Evolutionary conservation across 2,329 filamentous ascomycete genomes (phyloP), one percentile per base, ranked within the genome.

Genomic region (Albophoma yamanashiensis): DNA sequence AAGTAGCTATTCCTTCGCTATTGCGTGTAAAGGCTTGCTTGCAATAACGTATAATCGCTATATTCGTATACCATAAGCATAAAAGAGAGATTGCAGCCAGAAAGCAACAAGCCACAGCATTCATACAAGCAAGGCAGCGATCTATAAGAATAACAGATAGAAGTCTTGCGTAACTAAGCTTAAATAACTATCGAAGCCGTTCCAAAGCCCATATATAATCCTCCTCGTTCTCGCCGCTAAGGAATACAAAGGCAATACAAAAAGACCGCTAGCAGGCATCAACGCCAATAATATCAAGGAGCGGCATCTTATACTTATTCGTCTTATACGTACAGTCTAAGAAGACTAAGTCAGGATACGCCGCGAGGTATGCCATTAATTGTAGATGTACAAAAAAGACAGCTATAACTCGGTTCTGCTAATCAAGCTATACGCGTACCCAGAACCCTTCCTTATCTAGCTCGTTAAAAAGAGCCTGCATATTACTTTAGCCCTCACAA

Each of bases 291-390:
- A 68, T 67, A 59, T 67, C 61, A 31, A 68, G 61, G 15, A 69
- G 60, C 5, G 58, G 64, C 60, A 69, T 68, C 2, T 25, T 42
- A 27, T 66, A 64, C 55, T 65, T 67, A 38, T 67, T 68, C 4
- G 61, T 68, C 56, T 69, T 67, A 43, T 68, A 67, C 9, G 59
- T 67, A 53, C 58, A 68, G 43, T 66, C 62, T 31, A 69, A 34
- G 34, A 69, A 17, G 14, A 67, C 45, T 1, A 66, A 15, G 50
- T 66, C 59, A 3, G 61, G 61, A 59, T 69, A 65, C 2, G 34
- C 15, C 39, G 66, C 25, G 6, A 69, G 62, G 45, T 66, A 68
- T 56, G 20, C 56, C 3, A 68, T 34, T 55, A 59, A 69, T 11
- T 65, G 57, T 36, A 57, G 64, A 60, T 69, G 60, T 20, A 62